phyloP scores from a whole-genome alignment of 805 yeast species.

The Wickerhamiella qilinensis region DNA sequence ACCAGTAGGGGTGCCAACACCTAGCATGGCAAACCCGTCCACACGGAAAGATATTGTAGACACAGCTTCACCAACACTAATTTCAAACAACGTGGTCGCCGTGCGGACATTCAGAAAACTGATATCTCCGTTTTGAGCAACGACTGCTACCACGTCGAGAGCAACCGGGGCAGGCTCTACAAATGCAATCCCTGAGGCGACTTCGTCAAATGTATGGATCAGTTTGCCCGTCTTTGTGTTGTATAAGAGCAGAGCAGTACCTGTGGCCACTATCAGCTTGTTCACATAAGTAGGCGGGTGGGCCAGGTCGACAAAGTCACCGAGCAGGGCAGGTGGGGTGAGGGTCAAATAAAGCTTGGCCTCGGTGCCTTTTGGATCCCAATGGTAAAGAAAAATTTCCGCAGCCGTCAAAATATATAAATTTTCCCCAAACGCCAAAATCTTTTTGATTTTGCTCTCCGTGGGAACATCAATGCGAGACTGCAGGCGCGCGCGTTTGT shows the following conservation, averaged over 20 bases:
- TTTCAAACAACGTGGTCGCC: conserved; percentile 37
- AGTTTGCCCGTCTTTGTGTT: conserved; percentile 68
- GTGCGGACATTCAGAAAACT: conserved; percentile 50
- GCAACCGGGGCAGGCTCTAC: conserved; percentile 66
- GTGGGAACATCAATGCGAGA: conserved; percentile 20
- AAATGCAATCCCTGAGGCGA: conserved; percentile 44
- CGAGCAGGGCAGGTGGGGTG: conserved; percentile 43
- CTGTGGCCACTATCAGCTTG: conserved; percentile 73
- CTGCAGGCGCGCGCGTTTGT: conserved; percentile 61
- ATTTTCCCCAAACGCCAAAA: conserved; percentile 64
- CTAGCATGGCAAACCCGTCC: conserved; percentile 74
- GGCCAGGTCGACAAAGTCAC: conserved; percentile 46
- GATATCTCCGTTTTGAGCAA: conserved; percentile 52
- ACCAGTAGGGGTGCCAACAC: conserved; percentile 63
- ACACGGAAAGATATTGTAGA: conserved; percentile 70
- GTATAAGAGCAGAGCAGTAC: conserved; percentile 39
- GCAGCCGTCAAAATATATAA: conserved; percentile 39
- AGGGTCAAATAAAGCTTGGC: conserved; percentile 57
- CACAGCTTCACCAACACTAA: conserved; percentile 26
- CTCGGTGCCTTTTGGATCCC: conserved; percentile 30
- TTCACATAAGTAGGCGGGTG: conserved; percentile 91
- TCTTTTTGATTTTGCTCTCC: conserved; percentile 28
- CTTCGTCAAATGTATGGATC: conserved; percentile 37
- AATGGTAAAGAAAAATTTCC: conserved; percentile 40
- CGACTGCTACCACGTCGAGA: conserved; percentile 67